Percentiles rank a stretch among this genome's conserved stretches.
Evolutionary conservation across 2,329 filamentous ascomycete genomes (phyloP).

Genomic region (Diaporthe sp.): DNA sequence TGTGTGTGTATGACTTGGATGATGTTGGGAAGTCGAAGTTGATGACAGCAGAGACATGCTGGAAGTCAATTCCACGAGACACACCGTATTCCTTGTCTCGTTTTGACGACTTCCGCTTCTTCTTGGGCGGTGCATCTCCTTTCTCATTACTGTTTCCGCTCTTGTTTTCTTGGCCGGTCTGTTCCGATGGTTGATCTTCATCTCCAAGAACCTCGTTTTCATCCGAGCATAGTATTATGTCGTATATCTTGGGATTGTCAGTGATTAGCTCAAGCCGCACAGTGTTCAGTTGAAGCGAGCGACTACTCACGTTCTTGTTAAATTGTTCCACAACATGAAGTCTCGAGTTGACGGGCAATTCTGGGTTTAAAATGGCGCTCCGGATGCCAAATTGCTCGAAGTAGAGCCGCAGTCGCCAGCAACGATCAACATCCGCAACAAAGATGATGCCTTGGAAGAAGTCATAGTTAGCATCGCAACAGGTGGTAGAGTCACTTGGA

Average conservation of each 20-base stretch:
- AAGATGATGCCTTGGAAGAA: constrained; percentile 58
- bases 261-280: neutral
- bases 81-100: constrained; percentile 91
- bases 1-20: constrained; percentile 95
- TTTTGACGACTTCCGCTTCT: constrained; percentile 74
- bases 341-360: constrained; percentile 91
- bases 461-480: neutral
- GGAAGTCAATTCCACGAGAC: constrained; percentile 96
- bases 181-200: constrained; percentile 59
- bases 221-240: constrained; percentile 97
- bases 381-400: constrained; percentile 97
- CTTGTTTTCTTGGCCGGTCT: constrained; percentile 32
- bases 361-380: constrained; percentile 93
- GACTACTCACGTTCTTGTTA: constrained; percentile 79
- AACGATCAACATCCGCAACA: constrained; percentile 87
- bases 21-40: constrained; percentile 95
- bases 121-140: constrained; percentile 63
- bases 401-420: constrained; percentile 93
- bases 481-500: constrained; percentile 47
- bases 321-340: constrained; percentile 98
- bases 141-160: constrained; percentile 36
- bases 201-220: constrained; percentile 86
- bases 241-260: constrained; percentile 69
- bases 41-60: constrained; percentile 92
- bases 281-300: too few species aligned